Conservation (phyloP, 192 early-diverging fungal species). For the Coemansia umbellata region DNA sequence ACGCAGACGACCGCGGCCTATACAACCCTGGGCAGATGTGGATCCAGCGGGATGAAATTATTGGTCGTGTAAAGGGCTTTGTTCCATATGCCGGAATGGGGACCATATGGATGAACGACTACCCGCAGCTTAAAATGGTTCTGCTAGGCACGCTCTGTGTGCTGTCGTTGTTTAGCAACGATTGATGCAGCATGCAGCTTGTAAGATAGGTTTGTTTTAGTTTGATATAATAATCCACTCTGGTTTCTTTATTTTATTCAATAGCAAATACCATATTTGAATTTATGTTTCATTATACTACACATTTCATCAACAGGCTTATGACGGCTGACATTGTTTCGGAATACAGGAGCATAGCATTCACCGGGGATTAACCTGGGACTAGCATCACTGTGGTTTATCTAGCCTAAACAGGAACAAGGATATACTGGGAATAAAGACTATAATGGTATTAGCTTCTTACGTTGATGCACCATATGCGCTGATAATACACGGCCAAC, state of each 20-base stretch:
- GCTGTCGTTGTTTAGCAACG: slow-evolving; percentile 65
- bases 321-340: too few relatives aligned
- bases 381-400: too few relatives aligned
- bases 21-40: slow-evolving; percentile 85
- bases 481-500: too few relatives aligned
- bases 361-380: too few relatives aligned
- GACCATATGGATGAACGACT: slow-evolving; percentile 95
- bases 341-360: too few relatives aligned
- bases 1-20: slow-evolving; percentile 83
- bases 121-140: slow-evolving; percentile 84
- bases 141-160: slow-evolving; percentile 75
- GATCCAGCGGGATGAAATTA: slow-evolving; percentile 84
- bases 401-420: too few relatives aligned
- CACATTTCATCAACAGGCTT: too few relatives aligned
- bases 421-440: too few relatives aligned
- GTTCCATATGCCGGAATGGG: slow-evolving; percentile 93
- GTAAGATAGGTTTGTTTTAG: too few relatives aligned
- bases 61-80: slow-evolving; percentile 86
- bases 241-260: not conserved
- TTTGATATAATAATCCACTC: not conserved
- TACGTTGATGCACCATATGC: too few relatives aligned
- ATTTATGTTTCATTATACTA: too few relatives aligned
- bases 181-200: slow-evolving; percentile 27
- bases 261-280: not conserved
- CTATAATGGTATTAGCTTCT: too few relatives aligned